Percentiles rank a stretch among this genome's conserved stretches.
These are phyloP conservation scores for Umbelopsis vinacea DNA, from an alignment of 192 early-diverging fungal genomes.

Conservation along the genomic window DNA sequence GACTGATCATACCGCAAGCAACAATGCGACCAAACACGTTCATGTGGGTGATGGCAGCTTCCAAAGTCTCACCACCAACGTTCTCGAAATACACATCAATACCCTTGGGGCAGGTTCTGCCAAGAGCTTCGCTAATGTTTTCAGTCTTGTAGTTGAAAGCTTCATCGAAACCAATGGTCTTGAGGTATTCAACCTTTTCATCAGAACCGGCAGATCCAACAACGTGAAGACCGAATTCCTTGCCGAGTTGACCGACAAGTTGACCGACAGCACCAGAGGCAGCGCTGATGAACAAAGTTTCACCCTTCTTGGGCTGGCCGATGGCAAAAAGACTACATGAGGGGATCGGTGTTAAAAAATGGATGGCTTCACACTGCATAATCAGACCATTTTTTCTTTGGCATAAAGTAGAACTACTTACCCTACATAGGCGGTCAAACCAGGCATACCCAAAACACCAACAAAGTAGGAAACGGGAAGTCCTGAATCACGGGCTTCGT, in stretches of 20 bases:
- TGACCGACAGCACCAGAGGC: constrained; percentile 83
- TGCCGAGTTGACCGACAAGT: constrained; percentile 79
- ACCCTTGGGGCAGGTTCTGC: constrained; percentile 70
- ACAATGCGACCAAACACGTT: constrained; percentile 71
- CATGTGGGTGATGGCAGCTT: constrained; percentile 65
- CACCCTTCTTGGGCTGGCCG: constrained; percentile 77
- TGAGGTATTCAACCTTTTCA: constrained; percentile 78
- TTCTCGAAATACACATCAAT: constrained; percentile 86
- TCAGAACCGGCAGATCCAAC: constrained; percentile 85
- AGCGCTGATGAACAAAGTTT: constrained; percentile 82
- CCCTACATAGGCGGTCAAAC: constrained; percentile 75
- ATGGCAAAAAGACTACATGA: constrained; percentile 56
- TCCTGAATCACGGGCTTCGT: constrained; percentile 41
- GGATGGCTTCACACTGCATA: too few species aligned
- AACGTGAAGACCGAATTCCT: constrained; percentile 75
- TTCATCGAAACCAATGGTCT: constrained; percentile 73
- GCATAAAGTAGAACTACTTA: constrained; percentile 21
- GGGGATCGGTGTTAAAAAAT: constrained; percentile 15
- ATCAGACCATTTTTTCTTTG: too few species aligned
- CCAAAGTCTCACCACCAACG: constrained; percentile 82
- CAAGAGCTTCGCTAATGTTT: constrained; percentile 54
- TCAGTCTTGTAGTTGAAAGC: constrained; percentile 94
- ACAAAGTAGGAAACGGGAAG: constrained; percentile 63
- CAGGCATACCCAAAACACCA: constrained; percentile 81
- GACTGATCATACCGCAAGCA: constrained; percentile 78